phyloP scores from a whole-genome alignment of 2,329 filamentous ascomycete species.

The Rutstroemia sp. region DNA sequence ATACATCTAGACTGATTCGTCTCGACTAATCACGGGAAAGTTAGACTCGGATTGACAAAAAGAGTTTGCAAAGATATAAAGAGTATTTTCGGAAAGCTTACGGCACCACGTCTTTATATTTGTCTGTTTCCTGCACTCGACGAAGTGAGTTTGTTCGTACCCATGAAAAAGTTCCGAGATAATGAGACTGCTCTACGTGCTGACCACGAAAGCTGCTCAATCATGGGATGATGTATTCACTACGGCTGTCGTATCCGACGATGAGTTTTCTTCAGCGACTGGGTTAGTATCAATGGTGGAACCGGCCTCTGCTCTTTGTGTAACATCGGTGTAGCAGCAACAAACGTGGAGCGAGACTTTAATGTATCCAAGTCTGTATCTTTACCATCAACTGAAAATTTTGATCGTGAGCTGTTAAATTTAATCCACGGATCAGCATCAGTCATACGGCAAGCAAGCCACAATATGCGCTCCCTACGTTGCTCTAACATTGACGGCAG shows the following conservation, averaged over 20 bases:
- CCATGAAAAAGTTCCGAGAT: not conserved
- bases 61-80: too few species aligned
- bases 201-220: not conserved
- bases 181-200: not conserved
- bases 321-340: not conserved
- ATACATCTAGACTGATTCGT: too few species aligned
- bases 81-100: too few species aligned
- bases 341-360: conserved; percentile 3
- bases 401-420: conserved; percentile 4
- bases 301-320: conserved; percentile 2
- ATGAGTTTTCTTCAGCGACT: conserved; percentile 5
- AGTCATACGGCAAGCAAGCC: conserved; percentile 15
- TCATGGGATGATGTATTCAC: not conserved
- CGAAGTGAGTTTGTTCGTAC: not conserved
- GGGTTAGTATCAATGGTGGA: not conserved
- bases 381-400: conserved; percentile 1
- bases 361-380: not conserved
- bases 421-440: conserved; percentile 5
- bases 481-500: conserved; percentile 21
- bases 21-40: too few species aligned
- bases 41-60: too few species aligned
- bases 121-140: not conserved
- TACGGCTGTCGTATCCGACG: not conserved
- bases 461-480: conserved; percentile 23
- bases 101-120: too few species aligned